These are phyloP conservation scores for Cytospora piceicola DNA, from an alignment of 2,329 filamentous ascomycete genomes.

Conservation along the genomic window DNA sequence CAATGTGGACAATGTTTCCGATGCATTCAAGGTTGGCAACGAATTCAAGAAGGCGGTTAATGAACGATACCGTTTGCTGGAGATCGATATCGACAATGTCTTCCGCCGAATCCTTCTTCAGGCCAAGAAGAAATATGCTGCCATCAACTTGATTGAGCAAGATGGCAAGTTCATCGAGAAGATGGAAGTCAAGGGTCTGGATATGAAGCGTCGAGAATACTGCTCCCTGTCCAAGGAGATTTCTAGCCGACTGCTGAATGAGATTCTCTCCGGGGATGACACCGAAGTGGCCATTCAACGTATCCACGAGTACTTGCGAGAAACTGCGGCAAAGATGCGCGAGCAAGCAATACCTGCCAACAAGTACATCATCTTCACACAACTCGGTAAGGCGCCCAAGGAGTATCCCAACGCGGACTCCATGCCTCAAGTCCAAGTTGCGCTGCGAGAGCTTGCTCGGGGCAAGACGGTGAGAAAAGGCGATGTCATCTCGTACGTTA, in stretches of 20 bases:
- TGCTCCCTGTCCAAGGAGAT: constrained; percentile 95
- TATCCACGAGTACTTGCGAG: constrained; percentile 90
- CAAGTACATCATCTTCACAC: constrained; percentile 98
- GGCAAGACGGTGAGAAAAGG: constrained; percentile 90
- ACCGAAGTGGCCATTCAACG: constrained; percentile 84
- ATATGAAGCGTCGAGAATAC: constrained; percentile 98
- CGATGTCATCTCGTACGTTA: constrained; percentile 95
- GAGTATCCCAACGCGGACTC: constrained; percentile 93
- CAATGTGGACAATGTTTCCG: constrained; percentile 89
- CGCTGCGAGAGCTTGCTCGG: constrained; percentile 81
- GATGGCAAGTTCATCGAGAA: constrained; percentile 91
- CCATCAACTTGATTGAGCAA: constrained; percentile 87
- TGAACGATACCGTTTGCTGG: constrained; percentile 85
- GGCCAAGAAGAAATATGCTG: constrained; percentile 99
- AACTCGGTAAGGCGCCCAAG: constrained; percentile 90
- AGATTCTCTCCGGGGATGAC: constrained; percentile 92
- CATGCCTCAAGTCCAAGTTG: constrained; percentile 98
- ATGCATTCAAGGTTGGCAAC: constrained; percentile 87
- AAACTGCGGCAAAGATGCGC: constrained; percentile 85
- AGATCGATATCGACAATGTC: constrained; percentile 98
- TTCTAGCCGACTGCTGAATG: constrained; percentile 85
- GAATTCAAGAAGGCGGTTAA: constrained; percentile 97
- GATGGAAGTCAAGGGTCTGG: constrained; percentile 96
- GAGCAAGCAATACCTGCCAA: constrained; percentile 72
- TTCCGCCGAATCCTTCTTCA: constrained; percentile 92